phyloP scores from a whole-genome alignment of 768 basidiomycete genomes.

The Lepiota brunneoincarnata region DNA sequence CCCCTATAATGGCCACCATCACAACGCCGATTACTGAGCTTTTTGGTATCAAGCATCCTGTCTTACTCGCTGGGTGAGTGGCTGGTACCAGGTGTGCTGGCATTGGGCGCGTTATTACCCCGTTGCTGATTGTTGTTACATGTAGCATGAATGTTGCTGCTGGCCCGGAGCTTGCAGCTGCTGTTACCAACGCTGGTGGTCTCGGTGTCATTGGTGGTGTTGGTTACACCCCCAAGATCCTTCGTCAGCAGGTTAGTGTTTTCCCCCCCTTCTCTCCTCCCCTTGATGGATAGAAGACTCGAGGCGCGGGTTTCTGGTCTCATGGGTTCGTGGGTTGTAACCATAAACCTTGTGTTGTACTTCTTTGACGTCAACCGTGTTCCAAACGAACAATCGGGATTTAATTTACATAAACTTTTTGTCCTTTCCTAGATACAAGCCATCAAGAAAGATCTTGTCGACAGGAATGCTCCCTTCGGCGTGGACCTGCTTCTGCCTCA shows the following conservation, averaged over 20 bases:
- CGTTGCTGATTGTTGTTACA: no score
- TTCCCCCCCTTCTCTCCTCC: background rate
- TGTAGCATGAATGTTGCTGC: conserved; percentile 48
- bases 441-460: conserved; percentile 68
- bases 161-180: conserved; percentile 83
- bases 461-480: conserved; percentile 83
- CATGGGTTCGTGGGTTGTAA: background rate
- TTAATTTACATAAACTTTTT: conserved; percentile 15
- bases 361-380: conserved; percentile 10
- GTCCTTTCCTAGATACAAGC: conserved; percentile 53
- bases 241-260: conserved; percentile 65
- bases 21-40: conserved; percentile 85
- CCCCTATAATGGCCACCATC: conserved; percentile 54
- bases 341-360: background rate
- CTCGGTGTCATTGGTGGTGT: conserved; percentile 91
- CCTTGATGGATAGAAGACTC: background rate
- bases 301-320: background rate
- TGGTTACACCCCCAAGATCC: conserved; percentile 80
- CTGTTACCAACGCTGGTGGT: conserved; percentile 92
- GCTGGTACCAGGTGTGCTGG: background rate
- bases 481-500: conserved; percentile 90
- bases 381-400: conserved; percentile 8
- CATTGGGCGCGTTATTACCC: background rate
- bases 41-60: conserved; percentile 86
- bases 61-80: conserved; percentile 72